Percentiles rank a stretch among this genome's conserved stretches.
Conservation (phyloP, 2,329 filamentous ascomycete genomes). For the Xylariaceae sp. region DNA sequence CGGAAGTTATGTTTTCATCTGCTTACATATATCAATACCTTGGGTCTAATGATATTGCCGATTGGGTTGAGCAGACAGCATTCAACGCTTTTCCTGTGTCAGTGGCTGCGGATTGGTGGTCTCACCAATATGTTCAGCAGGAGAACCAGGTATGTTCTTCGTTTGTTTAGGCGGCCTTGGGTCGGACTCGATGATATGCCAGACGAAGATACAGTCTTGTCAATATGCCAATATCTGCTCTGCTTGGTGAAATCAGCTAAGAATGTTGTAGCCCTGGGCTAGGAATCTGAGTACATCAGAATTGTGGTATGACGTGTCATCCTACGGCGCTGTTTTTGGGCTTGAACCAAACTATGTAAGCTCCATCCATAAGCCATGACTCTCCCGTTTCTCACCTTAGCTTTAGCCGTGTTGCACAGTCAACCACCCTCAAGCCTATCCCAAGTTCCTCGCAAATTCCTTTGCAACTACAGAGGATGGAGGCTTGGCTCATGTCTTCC, state of each 20-base stretch:
- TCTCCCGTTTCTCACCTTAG: neutral
- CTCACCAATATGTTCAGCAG: conserved; percentile 52
- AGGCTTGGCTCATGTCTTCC: conserved; percentile 51
- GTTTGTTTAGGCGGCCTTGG: neutral
- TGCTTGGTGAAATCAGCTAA: neutral
- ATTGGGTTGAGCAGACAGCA: conserved; percentile 46
- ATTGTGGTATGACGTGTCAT: conserved; percentile 45
- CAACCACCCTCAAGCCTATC: conserved; percentile 55
- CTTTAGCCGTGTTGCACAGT: conserved; percentile 52
- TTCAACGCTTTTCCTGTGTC: conserved; percentile 53
- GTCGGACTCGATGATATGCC: too few relatives aligned
- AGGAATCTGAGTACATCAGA: conserved; percentile 34
- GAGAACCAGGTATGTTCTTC: conserved; percentile 43
- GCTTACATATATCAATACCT: conserved; percentile 30
- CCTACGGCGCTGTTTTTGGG: conserved; percentile 46
- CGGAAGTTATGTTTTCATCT: conserved; percentile 31
- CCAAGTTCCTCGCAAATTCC: conserved; percentile 51
- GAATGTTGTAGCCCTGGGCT: conserved; percentile 38
- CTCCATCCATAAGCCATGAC: neutral
- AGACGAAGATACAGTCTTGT: too few relatives aligned
- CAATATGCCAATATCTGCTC: too few relatives aligned
- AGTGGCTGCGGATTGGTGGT: conserved; percentile 52
- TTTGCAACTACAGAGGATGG: conserved; percentile 44
- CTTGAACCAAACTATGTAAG: conserved; percentile 47
- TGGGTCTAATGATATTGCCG: conserved; percentile 38